Base-by-base conservation (phyloP, 1,284 basidiomycete genomes). In the Anthracocystis setariae region DNA sequence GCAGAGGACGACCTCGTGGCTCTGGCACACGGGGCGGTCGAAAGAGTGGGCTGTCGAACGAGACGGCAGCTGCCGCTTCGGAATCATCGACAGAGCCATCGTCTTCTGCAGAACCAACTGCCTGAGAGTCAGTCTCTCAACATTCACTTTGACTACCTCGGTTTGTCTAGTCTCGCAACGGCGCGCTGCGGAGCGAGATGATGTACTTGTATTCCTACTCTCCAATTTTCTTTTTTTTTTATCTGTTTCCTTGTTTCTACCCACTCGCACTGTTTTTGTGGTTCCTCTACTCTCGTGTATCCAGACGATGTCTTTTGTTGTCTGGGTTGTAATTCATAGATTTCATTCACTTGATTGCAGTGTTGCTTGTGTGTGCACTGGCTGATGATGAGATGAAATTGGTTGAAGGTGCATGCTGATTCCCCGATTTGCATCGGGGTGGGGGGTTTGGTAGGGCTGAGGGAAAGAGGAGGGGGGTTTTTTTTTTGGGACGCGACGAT, bases 1-100 rank as follows among this genome's bases (percentile, higher is more conserved):
- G 69, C 8, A 60, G 69, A 17, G 69, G 69, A 7, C 69, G 66
- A 29, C 60, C 60, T 51, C 66, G 69, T 38, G 69, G 69, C 37
- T 59, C 56, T 7, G 68, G 69, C 38, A 43, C 56, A 12, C 51
- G 63, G 32, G 63, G 51, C 25, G 63, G 63, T 23, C 51, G 58
- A 5, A 49, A 58, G 15, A 47, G 48, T 7, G 45, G 39, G 2
- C 53, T 66, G 5, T 55, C 64, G 13, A 66, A 43, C 17, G 52
- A 60, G 48, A 66, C 64, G 12, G 46, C 37, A 17, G 49, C 64
- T 1, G 58, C 49, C 17, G 50, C 54, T 20, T 24, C 51, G n/a
- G 48, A 53, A 40, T 49, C 64, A 5, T 55, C 57, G 2, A 60
- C 64, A 2, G 57, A 66, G 40, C 46, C 8, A 15, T 37, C 57